These are phyloP conservation scores for Anthracocystis setariae DNA, from an alignment of 1,284 basidiomycete species.

Conservation along the genomic window DNA sequence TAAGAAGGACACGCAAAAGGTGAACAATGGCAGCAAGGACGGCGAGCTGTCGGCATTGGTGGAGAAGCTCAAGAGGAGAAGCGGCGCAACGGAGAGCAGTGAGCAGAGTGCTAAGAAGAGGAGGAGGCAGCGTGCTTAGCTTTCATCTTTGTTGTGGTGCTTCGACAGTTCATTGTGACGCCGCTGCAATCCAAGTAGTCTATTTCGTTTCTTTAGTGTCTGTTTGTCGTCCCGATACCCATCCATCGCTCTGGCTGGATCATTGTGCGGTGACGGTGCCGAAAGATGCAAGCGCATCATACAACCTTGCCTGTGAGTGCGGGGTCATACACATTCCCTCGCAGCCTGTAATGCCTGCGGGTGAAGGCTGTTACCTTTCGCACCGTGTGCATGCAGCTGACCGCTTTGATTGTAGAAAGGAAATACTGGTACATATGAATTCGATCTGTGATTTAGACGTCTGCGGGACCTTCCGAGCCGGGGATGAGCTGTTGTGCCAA, in stretches of 20 bases:
- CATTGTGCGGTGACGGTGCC: too few relatives aligned
- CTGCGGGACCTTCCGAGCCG: constrained; percentile 50
- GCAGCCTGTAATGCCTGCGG: too few relatives aligned
- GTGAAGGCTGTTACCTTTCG: too few relatives aligned
- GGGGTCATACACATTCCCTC: too few relatives aligned
- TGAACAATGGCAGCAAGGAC: not conserved
- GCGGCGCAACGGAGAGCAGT: constrained; percentile 5
- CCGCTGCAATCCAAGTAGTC: too few relatives aligned
- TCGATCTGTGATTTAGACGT: constrained; percentile 4
- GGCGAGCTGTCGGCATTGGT: constrained; percentile 33
- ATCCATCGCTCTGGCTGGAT: too few relatives aligned
- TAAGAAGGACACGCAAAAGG: not conserved
- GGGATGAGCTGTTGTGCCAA: constrained; percentile 39
- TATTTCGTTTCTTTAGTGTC: too few relatives aligned
- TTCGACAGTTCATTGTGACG: too few relatives aligned
- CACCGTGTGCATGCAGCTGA: not conserved
- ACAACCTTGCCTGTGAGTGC: too few relatives aligned
- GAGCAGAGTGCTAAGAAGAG: constrained; percentile 23
- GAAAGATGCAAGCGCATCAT: too few relatives aligned
- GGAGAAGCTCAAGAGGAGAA: constrained; percentile 35
- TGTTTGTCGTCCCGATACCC: too few relatives aligned
- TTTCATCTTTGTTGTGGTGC: not conserved
- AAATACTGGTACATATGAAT: constrained; percentile 32
- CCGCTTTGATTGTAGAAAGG: constrained; percentile 1
- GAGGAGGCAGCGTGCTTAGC: constrained; percentile 8